Base-by-base conservation (phyloP, 2,329 filamentous ascomycete genomes). In the Drechslerella dactyloides region DNA sequence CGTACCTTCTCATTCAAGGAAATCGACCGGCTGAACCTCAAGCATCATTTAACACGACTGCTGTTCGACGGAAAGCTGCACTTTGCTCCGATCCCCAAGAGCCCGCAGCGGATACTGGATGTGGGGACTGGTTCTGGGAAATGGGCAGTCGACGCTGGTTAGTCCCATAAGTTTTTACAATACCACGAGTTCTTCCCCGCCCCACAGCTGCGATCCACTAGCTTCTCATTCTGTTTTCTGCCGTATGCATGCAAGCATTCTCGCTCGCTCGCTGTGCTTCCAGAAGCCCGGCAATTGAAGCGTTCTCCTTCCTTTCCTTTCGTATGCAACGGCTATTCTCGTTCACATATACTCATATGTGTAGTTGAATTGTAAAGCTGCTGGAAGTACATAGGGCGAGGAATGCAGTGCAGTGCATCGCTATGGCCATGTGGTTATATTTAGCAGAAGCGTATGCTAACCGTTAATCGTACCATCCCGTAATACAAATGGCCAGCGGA, bases 131-230 rank as follows among this genome's bases (percentile, higher is more conserved):
- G 81, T 0, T 82, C 81, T 1, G 81, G 81, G 0, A 79, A 81
- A 13, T 82, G 81, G 81, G 80, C 80, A 1, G 79, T 82, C n/a
- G 80, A 81, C 72, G 75, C 83, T 74, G 82, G 81, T 76, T 75
- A 77, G 74, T 73, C 13, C 50, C 4, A 11, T 17, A 23, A 59
- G 15, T 15, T 15, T 35, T 37, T 37, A 42, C 51, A 59, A 35
- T 42, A 13, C 37, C 37, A 42, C 37, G 13, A 42, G 5, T 42
- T 24, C 50, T 37, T 13, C 59, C n/a, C 40, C 5, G 17, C 23
- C 59, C 40, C 50, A 54, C 59, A 27, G 27, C 51, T 35, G 19
- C 19, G 11, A 2, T 23, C 5, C 48, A 19, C 44, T 24, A 24
- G 17, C 48, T 33, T 19, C 19, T 17, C 35, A 4, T 42, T 19